phyloP scores from a whole-genome alignment of 306 rosid genomes.

The Carpinus viminea region DNA sequence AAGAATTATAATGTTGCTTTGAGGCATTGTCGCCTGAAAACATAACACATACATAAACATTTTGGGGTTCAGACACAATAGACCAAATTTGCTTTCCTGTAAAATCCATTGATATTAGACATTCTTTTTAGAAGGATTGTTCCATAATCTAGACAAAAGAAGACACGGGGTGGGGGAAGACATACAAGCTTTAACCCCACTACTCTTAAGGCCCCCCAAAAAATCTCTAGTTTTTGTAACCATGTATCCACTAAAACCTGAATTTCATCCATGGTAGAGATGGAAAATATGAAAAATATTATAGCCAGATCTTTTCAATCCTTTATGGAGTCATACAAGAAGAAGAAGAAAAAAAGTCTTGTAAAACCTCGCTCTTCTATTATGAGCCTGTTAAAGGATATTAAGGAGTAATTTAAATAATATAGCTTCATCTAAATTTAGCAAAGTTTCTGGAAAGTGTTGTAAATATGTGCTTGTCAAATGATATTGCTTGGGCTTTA shows the following conservation, averaged over 20 bases:
- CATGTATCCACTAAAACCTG: neutral
- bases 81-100: neutral
- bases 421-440: constrained; percentile 1
- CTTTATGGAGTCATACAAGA: neutral
- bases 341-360: neutral
- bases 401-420: neutral
- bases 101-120: neutral
- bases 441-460: constrained; percentile 1
- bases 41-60: constrained; percentile 8
- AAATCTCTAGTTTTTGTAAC: neutral
- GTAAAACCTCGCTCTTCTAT: constrained; percentile 10
- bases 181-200: neutral
- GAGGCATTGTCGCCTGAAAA: constrained; percentile 78
- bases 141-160: neutral
- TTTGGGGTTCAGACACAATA: neutral
- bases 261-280: neutral
- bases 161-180: neutral
- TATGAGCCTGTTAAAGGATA: neutral
- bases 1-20: constrained; percentile 63
- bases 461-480: neutral
- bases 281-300: neutral
- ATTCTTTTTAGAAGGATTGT: neutral
- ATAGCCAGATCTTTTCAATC: neutral
- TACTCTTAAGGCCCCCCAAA: neutral
- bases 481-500: constrained; percentile 4